A percentile compares a stretch with the other conserved stretches of the same genome.
Evolutionary conservation across 805 yeast species (phyloP).

Genomic region (Metschnikowia vanudenii): DNA sequence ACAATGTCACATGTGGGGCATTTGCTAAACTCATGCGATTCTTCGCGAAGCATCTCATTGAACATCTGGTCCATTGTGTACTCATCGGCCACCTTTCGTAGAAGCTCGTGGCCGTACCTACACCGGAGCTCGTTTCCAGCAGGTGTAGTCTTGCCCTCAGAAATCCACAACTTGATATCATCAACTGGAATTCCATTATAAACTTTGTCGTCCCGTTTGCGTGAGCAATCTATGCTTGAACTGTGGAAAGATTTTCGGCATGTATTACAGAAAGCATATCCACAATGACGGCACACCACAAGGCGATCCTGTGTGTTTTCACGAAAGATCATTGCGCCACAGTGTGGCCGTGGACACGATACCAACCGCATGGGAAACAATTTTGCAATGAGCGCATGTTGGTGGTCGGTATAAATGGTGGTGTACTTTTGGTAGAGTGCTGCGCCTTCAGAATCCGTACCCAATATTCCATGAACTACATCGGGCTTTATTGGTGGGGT

Average conservation of each 20-base stretch:
- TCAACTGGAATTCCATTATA: conserved; percentile 30
- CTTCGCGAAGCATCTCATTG: conserved; percentile 41
- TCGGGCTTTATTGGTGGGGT: conserved; percentile 38
- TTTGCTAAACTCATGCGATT: conserved; percentile 40
- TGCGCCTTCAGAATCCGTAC: conserved; percentile 1
- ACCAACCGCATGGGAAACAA: conserved; percentile 49
- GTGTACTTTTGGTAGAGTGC: conserved; percentile 25
- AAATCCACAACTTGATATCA: conserved; percentile 38
- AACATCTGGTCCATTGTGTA: conserved; percentile 48
- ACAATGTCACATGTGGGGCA: conserved; percentile 55
- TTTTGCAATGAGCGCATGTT: conserved; percentile 43
- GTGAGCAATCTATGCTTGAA: conserved; percentile 43
- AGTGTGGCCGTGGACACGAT: conserved; percentile 48
- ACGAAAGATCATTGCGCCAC: conserved; percentile 47
- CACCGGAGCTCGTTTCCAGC: conserved; percentile 35
- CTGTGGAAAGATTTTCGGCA: conserved; percentile 68
- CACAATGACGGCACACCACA: conserved; percentile 49
- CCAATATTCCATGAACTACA: conserved; percentile 33
- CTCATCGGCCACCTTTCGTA: conserved; percentile 44
- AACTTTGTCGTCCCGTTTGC: conserved; percentile 17
- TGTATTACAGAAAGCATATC: conserved; percentile 52
- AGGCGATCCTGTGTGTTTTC: conserved; percentile 46
- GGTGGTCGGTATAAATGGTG: conserved; percentile 35
- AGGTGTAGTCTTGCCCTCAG: conserved; percentile 27
- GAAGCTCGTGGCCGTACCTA: conserved; percentile 45